Evolutionary conservation across 1,139 yeast species (phyloP).

Genomic region (Taiozyma onychis): DNA sequence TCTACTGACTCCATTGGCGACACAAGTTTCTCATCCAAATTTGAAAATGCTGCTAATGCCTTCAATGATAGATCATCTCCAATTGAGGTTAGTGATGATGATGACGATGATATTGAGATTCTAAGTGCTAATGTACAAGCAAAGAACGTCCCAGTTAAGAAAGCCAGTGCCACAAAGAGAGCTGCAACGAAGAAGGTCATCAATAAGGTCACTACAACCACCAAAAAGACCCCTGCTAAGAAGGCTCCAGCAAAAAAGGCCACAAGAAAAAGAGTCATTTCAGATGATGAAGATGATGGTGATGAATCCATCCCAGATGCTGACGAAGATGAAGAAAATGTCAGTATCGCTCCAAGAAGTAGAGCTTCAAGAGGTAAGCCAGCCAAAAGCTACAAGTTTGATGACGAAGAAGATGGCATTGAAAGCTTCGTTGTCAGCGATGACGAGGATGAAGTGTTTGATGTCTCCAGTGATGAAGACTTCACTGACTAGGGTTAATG

Average conservation of each 20-base stretch:
- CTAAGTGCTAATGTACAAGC: slow-evolving; percentile 1
- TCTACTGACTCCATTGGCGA: slow-evolving; percentile 21
- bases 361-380: slow-evolving; percentile 20
- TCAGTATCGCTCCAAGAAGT: slow-evolving; percentile 1
- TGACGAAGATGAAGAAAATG: not conserved
- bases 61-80: slow-evolving; percentile 7
- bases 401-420: slow-evolving; percentile 21
- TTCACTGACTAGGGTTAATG: not conserved
- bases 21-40: slow-evolving; percentile 13
- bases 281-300: slow-evolving; percentile 8
- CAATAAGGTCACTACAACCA: slow-evolving; percentile 12
- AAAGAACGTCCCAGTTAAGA: slow-evolving; percentile 6
- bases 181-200: slow-evolving; percentile 9
- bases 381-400: slow-evolving; percentile 15
- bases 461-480: not conserved
- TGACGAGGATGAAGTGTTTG: slow-evolving; percentile 3
- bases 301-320: slow-evolving; percentile 3
- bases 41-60: slow-evolving; percentile 17
- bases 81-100: not conserved
- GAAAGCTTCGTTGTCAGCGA: slow-evolving; percentile 23
- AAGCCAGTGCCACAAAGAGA: slow-evolving; percentile 6
- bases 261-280: slow-evolving; percentile 1
- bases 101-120: not conserved
- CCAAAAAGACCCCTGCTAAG: slow-evolving; percentile 4
- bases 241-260: slow-evolving; percentile 5